Evolutionary conservation across 2,329 filamentous ascomycete species (phyloP).

Genomic region (Phialophora expanda): DNA sequence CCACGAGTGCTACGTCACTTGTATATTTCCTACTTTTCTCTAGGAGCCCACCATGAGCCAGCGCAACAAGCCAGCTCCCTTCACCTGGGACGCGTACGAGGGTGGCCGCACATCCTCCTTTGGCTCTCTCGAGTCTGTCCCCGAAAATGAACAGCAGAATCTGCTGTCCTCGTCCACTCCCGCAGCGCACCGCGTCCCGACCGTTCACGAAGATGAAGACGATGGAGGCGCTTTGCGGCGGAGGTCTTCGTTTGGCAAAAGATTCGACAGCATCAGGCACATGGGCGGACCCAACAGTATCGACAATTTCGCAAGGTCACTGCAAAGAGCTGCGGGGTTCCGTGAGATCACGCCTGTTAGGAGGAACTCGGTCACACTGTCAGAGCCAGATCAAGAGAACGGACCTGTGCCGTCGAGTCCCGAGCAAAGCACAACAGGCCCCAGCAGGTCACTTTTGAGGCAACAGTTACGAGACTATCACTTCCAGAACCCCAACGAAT

Average conservation of each 20-base stretch:
- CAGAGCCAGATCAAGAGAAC: conserved; percentile 59
- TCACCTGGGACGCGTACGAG: conserved; percentile 43
- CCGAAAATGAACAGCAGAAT: conserved; percentile 39
- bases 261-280: conserved; percentile 60
- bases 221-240: conserved; percentile 36
- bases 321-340: conserved; percentile 88
- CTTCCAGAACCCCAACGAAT: conserved; percentile 27
- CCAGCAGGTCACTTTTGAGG: conserved; percentile 40
- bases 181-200: conserved; percentile 28
- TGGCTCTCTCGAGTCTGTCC: conserved; percentile 41
- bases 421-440: conserved; percentile 36
- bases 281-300: conserved; percentile 92
- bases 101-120: conserved; percentile 41
- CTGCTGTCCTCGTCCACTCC: conserved; percentile 32
- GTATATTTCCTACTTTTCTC: not conserved
- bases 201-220: conserved; percentile 24
- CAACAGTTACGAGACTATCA: conserved; percentile 41
- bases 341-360: conserved; percentile 79
- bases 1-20: conserved; percentile 5
- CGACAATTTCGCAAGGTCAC: conserved; percentile 88
- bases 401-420: conserved; percentile 42
- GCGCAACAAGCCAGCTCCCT: conserved; percentile 34
- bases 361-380: conserved; percentile 73
- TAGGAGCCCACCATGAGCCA: conserved; percentile 33
- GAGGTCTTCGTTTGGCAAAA: conserved; percentile 52